Evolutionary conservation across 1,284 basidiomycete genomes (phyloP).

Genomic region (Cystobasidium pallidum): DNA sequence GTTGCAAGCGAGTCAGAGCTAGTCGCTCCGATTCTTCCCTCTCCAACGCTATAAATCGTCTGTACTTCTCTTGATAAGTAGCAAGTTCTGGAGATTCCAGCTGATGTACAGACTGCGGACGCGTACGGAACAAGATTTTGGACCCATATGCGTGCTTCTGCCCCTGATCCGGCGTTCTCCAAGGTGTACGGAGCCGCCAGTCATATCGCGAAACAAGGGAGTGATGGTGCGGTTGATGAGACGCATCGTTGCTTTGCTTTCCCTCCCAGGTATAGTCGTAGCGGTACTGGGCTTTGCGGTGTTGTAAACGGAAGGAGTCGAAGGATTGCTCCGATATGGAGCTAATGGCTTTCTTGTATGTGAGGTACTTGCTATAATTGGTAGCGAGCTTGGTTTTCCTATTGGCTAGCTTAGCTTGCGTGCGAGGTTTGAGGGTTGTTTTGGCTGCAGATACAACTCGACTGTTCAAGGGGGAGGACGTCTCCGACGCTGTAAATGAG

Average conservation of each 20-base stretch:
- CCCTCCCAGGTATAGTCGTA: slow-evolving; percentile 10
- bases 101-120: background rate
- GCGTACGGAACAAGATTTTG: slow-evolving; percentile 19
- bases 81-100: slow-evolving; percentile 12
- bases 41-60: slow-evolving; percentile 48
- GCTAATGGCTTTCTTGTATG: background rate
- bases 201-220: slow-evolving; percentile 49
- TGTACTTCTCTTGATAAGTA: slow-evolving; percentile 14
- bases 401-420: background rate
- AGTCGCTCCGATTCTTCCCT: slow-evolving; percentile 46
- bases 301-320: slow-evolving; percentile 30
- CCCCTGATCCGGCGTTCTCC: slow-evolving; percentile 42
- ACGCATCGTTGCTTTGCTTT: background rate
- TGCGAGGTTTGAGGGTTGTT: slow-evolving; percentile 5
- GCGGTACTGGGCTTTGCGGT: slow-evolving; percentile 6
- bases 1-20: slow-evolving; percentile 17
- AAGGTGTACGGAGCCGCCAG: slow-evolving; percentile 48
- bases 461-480: background rate
- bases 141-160: slow-evolving; percentile 18
- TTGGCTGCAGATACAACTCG: background rate
- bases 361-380: background rate
- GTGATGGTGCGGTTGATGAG: slow-evolving; percentile 38
- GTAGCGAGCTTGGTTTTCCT: background rate
- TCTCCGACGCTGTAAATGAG: background rate
- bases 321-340: slow-evolving; percentile 18